Evolutionary conservation across 768 basidiomycete genomes (phyloP).

Genomic region (Lyophyllum shimeji): DNA sequence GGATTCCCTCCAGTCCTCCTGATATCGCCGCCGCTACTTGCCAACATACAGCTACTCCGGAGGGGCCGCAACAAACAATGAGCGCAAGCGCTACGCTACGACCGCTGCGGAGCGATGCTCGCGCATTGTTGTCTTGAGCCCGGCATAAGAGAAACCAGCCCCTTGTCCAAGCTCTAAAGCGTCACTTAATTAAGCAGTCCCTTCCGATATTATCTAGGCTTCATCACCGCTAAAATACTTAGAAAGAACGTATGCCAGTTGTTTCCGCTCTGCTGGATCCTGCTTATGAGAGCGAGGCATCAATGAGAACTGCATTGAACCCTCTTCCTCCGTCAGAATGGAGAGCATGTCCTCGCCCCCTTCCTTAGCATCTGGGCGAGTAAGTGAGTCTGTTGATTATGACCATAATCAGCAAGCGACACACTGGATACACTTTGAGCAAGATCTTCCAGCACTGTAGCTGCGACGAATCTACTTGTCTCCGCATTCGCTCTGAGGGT

Average conservation of each 20-base stretch:
- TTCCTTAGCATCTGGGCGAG: not conserved
- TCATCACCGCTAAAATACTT: conserved; percentile 8
- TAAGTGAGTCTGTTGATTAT: not conserved
- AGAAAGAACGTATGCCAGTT: not conserved
- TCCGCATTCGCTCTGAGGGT: conserved; percentile 85
- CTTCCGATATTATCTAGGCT: not conserved
- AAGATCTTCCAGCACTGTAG: conserved; percentile 60
- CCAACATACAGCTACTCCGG: too few species aligned
- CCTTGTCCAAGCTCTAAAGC: too few species aligned
- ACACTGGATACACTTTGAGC: not conserved
- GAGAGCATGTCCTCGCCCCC: not conserved
- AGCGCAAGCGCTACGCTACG: too few species aligned
- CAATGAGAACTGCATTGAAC: conserved; percentile 81
- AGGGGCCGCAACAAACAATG: too few species aligned
- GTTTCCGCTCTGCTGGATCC: conserved; percentile 46
- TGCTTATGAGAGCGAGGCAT: conserved; percentile 66
- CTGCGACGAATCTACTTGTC: conserved; percentile 75
- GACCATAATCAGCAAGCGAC: not conserved
- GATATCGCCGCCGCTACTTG: too few species aligned
- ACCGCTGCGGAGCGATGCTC: too few species aligned
- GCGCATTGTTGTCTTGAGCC: too few species aligned
- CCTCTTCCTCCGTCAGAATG: conserved; percentile 69
- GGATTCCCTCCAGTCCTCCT: too few species aligned
- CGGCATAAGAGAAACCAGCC: too few species aligned
- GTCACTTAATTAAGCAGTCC: too few species aligned